phyloP scores from a whole-genome alignment of 345 rosid species.

The Physaria fendleri region DNA sequence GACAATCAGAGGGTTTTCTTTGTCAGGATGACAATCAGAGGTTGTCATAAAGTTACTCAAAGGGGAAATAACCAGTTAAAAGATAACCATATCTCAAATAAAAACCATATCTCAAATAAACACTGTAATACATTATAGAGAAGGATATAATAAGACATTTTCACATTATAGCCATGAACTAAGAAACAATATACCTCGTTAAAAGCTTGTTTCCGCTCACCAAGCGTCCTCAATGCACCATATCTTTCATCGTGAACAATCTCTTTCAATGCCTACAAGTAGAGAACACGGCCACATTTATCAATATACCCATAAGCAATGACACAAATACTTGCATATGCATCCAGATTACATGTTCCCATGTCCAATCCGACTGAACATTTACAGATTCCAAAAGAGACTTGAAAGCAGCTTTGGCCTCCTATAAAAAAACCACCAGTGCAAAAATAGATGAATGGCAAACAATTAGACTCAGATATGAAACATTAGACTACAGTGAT shows the following conservation, averaged over 20 bases:
- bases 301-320: too few species aligned
- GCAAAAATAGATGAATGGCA: background rate
- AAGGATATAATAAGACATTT: background rate
- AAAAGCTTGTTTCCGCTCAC: constrained; percentile 98
- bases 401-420: constrained; percentile 97
- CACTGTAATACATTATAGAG: background rate
- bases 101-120: too few species aligned
- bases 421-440: constrained; percentile 38
- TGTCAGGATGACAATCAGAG: constrained; percentile 20
- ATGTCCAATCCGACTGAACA: constrained; percentile 92
- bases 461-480: background rate
- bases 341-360: constrained; percentile 82
- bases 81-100: constrained; percentile 3
- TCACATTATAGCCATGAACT: background rate
- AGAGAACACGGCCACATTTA: constrained; percentile 23
- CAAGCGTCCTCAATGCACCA: constrained; percentile 83
- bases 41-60: constrained; percentile 9
- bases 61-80: background rate
- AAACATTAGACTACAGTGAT: constrained; percentile 1
- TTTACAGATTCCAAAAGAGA: constrained; percentile 78
- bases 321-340: background rate
- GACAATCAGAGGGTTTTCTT: constrained; percentile 19
- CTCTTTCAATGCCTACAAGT: constrained; percentile 69
- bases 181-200: constrained; percentile 62
- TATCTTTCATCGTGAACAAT: constrained; percentile 82